These are phyloP conservation scores for Colletotrichum trifolii DNA, from an alignment of 2,329 filamentous ascomycete genomes.

Conservation along the genomic window DNA sequence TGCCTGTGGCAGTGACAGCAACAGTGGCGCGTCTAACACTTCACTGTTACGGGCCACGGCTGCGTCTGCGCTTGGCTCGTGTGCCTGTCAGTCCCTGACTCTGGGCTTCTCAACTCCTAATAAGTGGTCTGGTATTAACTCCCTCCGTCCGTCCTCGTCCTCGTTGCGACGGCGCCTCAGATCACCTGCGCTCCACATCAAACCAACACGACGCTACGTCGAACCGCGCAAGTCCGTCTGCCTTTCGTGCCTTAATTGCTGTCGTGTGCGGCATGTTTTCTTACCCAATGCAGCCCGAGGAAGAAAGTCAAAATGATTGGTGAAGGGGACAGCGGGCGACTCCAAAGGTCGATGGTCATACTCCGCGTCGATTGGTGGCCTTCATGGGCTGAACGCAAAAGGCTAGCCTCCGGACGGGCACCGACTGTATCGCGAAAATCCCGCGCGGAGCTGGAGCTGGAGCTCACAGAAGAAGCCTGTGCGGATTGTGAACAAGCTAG, in stretches of 20 bases:
- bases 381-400: neutral
- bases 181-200: slow-evolving; percentile 16
- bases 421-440: slow-evolving; percentile 11
- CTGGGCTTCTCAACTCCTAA: slow-evolving; percentile 1
- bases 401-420: slow-evolving; percentile 5
- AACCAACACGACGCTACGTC: slow-evolving; percentile 13
- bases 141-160: slow-evolving; percentile 8
- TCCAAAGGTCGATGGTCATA: neutral
- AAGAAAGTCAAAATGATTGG: slow-evolving; percentile 16
- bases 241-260: neutral
- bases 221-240: neutral
- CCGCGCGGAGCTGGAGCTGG: neutral
- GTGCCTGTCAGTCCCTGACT: neutral
- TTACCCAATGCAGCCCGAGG: slow-evolving; percentile 15
- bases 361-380: slow-evolving; percentile 12
- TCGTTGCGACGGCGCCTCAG: slow-evolving; percentile 17
- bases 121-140: slow-evolving; percentile 25
- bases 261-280: slow-evolving; percentile 11
- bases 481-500: neutral
- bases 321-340: neutral
- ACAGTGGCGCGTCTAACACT: slow-evolving; percentile 11
- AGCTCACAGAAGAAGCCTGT: slow-evolving; percentile 15
- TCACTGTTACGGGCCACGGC: neutral
- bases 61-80: slow-evolving; percentile 25
- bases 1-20: slow-evolving; percentile 12